These are phyloP conservation scores for Colletotrichum caudatum DNA, from an alignment of 2,329 filamentous ascomycete species.

Conservation along the genomic window DNA sequence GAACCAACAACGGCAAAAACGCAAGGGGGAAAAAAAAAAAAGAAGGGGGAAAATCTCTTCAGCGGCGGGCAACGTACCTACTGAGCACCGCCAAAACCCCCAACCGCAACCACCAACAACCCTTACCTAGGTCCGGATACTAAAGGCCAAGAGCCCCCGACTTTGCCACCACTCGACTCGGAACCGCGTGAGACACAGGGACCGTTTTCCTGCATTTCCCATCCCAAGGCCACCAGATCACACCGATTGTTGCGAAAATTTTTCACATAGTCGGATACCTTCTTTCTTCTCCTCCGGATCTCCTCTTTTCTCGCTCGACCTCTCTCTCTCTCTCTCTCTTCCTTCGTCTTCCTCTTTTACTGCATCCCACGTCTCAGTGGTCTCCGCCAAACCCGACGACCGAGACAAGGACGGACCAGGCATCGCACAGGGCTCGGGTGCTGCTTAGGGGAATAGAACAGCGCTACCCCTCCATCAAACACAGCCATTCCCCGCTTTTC, in stretches of 20 bases:
- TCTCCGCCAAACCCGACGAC: conserved; percentile 39
- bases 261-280: conserved; percentile 26
- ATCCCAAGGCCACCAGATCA: conserved; percentile 34
- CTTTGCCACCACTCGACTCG: conserved; percentile 35
- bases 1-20: conserved; percentile 10
- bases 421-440: conserved; percentile 17
- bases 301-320: conserved; percentile 7
- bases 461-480: conserved; percentile 39
- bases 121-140: background rate
- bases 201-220: conserved; percentile 39
- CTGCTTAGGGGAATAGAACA: conserved; percentile 37
- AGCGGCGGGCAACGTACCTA: conserved; percentile 22
- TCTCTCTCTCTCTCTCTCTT: background rate
- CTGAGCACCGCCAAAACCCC: background rate
- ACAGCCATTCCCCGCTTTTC: conserved; percentile 38
- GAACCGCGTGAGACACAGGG: conserved; percentile 35
- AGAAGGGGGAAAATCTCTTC: conserved; percentile 32
- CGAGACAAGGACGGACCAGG: conserved; percentile 36
- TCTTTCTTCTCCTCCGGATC: conserved; percentile 19
- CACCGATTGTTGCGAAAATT: conserved; percentile 34
- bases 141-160: conserved; percentile 25
- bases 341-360: background rate
- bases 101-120: background rate
- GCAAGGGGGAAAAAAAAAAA: background rate
- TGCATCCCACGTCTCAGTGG: background rate